A percentile compares a stretch with the other conserved stretches of the same genome.
These are phyloP conservation scores for Wickerhamomyces rabaulensis DNA, from an alignment of 805 yeast species.

Conservation along the genomic window DNA sequence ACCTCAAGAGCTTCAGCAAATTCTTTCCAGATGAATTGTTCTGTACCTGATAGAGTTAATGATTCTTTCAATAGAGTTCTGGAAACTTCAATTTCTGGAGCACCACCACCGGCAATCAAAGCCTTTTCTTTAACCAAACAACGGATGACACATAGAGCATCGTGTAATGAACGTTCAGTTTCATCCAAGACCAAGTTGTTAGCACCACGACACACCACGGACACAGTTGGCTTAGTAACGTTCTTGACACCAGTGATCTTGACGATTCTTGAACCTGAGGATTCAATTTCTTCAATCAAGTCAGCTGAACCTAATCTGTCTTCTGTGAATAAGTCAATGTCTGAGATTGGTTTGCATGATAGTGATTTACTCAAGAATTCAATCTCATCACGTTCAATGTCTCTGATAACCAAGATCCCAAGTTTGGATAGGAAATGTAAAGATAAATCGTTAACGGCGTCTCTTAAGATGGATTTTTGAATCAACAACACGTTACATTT, in stretches of 20 bases:
- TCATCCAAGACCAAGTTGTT: conserved; percentile 87
- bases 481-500: conserved; percentile 83
- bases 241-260: conserved; percentile 77
- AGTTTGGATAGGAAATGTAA: conserved; percentile 90
- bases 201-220: conserved; percentile 93
- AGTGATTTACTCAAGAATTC: conserved; percentile 79
- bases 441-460: conserved; percentile 82
- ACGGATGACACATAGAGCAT: conserved; percentile 91
- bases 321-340: conserved; percentile 87
- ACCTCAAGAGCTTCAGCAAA: conserved; percentile 93
- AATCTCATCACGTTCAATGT: conserved; percentile 95
- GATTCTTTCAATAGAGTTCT: conserved; percentile 92
- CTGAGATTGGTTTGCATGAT: conserved; percentile 96
- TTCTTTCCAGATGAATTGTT: conserved; percentile 42
- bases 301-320: conserved; percentile 92
- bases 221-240: conserved; percentile 77
- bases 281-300: conserved; percentile 67
- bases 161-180: conserved; percentile 95
- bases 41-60: conserved; percentile 87
- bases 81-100: conserved; percentile 97
- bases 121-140: conserved; percentile 79
- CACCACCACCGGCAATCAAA: conserved; percentile 99
- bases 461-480: conserved; percentile 93
- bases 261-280: conserved; percentile 60
- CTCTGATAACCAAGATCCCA: conserved; percentile 91